A percentile compares a stretch with the other conserved stretches of the same genome.
Evolutionary conservation across 2,329 filamentous ascomycete species (phyloP).

Genomic region (Alternaria brassicicola): DNA sequence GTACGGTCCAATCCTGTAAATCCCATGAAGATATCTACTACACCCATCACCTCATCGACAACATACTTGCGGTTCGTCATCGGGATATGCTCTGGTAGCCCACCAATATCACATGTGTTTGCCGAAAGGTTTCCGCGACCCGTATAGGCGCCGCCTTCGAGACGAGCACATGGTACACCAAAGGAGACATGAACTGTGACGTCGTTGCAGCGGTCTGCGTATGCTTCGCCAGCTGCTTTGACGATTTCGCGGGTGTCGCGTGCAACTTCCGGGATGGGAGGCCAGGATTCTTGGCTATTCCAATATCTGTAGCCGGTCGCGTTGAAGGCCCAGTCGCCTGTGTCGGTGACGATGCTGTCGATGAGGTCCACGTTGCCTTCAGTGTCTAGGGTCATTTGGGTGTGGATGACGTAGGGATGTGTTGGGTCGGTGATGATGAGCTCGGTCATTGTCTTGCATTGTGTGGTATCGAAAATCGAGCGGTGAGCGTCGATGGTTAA

Average conservation of each 20-base stretch:
- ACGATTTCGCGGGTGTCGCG: constrained; percentile 20
- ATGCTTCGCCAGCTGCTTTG: constrained; percentile 32
- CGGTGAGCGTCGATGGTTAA: constrained; percentile 25
- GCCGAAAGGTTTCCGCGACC: constrained; percentile 21
- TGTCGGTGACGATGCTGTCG: constrained; percentile 32
- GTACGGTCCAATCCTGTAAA: constrained; percentile 35
- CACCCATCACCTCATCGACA: constrained; percentile 32
- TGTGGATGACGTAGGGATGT: constrained; percentile 36
- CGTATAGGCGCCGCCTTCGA: constrained; percentile 34
- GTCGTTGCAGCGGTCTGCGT: constrained; percentile 33
- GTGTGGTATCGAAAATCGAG: constrained; percentile 27
- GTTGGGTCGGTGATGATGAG: constrained; percentile 24
- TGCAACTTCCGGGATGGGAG: constrained; percentile 18
- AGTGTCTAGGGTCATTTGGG: constrained; percentile 26
- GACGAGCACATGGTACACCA: constrained; percentile 28
- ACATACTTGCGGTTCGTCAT: constrained; percentile 34
- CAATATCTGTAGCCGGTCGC: constrained; percentile 27
- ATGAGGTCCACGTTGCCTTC: constrained; percentile 22
- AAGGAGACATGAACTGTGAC: constrained; percentile 27
- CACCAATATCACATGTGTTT: constrained; percentile 16
- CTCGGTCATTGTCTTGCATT: constrained; percentile 37
- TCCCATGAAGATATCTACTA: constrained; percentile 32
- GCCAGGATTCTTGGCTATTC: constrained; percentile 27
- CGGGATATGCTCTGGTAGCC: constrained; percentile 17
- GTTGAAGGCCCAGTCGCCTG: constrained; percentile 40